Evolutionary conservation across 805 yeast species (phyloP), one percentile per base, ranked within the genome.

Genomic region (Hermanozyma aechmeae): DNA sequence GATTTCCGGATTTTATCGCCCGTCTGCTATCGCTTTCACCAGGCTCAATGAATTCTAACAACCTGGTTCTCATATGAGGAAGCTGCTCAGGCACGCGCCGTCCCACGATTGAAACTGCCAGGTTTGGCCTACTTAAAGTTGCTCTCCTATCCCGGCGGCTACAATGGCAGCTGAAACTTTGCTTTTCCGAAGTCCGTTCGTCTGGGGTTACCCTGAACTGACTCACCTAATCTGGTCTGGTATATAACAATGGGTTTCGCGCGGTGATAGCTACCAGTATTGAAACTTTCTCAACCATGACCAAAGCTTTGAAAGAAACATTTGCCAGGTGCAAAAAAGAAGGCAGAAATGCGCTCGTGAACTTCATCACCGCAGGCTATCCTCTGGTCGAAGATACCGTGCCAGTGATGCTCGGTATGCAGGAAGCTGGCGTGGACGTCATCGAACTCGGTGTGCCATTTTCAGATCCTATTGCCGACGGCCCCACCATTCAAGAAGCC

Each of bases 381-480:
- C 99, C 99, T 30, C 68, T 85, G 12, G 58, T 81, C 31, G 93
- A 79, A 31, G 95, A 82, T 39, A 87, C 98, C 2, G 65, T 92
- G 28, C 93, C 94, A 6, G 73, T 87, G 38, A 53, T 92, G 53
- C 72, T 77, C 51, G 89, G 92, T 14, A 73, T 92, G 61, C 97
- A 92, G 62, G 82, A 73, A 16, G 96, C 95, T 41, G 99, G 99
- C 33, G 93, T 82, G 22, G 97, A 92, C 50, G 71, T 92, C 37
- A 84, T 92, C 43, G 99, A 92, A 60, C 61, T 92, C 26, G 98
- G 99, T 38, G 61, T 92, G 52, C 99, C 99, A 27, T 92, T 92
- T 55, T 79, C 95, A 14, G 99, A 92, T 53, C 98, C 99, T 22
- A 86, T 92, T 53, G 99, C 97, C 19, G 99, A 92, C 56, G 99